Evolutionary conservation across 495 filamentous ascomycete genomes (phyloP).

Genomic region (Tuber microsphaerosporum): DNA sequence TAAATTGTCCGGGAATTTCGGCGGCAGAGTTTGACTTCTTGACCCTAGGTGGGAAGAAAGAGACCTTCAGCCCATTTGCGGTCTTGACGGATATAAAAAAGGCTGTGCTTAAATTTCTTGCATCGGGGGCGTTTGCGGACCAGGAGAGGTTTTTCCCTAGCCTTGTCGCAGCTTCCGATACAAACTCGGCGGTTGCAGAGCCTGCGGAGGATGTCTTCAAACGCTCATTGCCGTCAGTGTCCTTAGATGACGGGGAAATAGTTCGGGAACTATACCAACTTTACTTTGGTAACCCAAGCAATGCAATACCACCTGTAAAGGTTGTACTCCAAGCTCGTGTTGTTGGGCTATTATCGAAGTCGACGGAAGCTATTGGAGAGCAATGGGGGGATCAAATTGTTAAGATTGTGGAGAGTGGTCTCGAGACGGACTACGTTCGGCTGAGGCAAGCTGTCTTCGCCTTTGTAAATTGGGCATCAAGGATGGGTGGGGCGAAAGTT

Average conservation of each 20-base stretch:
- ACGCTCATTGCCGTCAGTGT: conserved; percentile 55
- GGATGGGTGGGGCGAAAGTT: conserved; percentile 57
- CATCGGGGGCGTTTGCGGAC: conserved; percentile 76
- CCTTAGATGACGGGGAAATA: conserved; percentile 62
- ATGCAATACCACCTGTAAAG: conserved; percentile 52
- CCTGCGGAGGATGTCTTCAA: conserved; percentile 81
- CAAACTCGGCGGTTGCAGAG: conserved; percentile 71
- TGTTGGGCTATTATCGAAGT: conserved; percentile 67
- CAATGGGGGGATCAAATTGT: conserved; percentile 59
- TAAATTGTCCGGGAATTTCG: conserved; percentile 62
- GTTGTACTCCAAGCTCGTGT: conserved; percentile 68
- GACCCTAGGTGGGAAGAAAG: conserved; percentile 56
- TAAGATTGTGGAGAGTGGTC: conserved; percentile 62
- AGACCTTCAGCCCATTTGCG: conserved; percentile 47
- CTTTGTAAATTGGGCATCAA: conserved; percentile 80
- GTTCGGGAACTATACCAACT: conserved; percentile 60
- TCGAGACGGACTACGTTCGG: conserved; percentile 42
- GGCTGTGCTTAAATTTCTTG: conserved; percentile 60
- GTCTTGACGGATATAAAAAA: conserved; percentile 50
- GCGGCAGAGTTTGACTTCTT: conserved; percentile 68
- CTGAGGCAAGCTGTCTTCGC: conserved; percentile 77
- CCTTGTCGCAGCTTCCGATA: conserved; percentile 70
- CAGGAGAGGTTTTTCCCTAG: conserved; percentile 73
- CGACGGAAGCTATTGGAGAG: conserved; percentile 54
- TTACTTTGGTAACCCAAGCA: conserved; percentile 53